These are phyloP conservation scores for Aspergillus novofumigatus DNA, from an alignment of 2,329 filamentous ascomycete species.

Conservation along the genomic window DNA sequence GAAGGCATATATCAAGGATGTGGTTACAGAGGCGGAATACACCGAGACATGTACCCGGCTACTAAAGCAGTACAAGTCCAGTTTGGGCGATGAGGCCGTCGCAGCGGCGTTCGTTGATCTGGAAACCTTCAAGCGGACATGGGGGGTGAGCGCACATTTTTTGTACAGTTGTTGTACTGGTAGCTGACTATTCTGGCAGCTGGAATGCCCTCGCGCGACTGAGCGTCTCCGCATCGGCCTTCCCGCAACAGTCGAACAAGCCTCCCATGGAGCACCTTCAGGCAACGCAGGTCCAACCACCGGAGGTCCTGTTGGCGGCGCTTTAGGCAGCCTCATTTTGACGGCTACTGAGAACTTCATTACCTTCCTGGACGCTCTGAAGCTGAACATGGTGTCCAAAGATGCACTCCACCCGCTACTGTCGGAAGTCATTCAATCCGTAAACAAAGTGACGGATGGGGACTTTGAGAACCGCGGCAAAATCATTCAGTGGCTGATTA, in stretches of 20 bases:
- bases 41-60: slow-evolving; percentile 93
- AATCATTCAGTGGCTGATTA: slow-evolving; percentile 98
- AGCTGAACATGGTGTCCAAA: slow-evolving; percentile 87
- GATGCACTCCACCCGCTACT: slow-evolving; percentile 93
- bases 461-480: slow-evolving; percentile 95
- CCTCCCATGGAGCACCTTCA: slow-evolving; percentile 48
- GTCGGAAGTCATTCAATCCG: slow-evolving; percentile 92
- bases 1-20: slow-evolving; percentile 94
- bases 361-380: slow-evolving; percentile 91
- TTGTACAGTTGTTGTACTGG: neutral
- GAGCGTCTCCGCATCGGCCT: slow-evolving; percentile 89
- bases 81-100: slow-evolving; percentile 86
- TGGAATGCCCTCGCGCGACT: slow-evolving; percentile 90
- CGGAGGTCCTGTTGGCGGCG: slow-evolving; percentile 30
- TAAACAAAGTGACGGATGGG: slow-evolving; percentile 92
- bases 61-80: slow-evolving; percentile 94
- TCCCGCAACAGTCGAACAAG: slow-evolving; percentile 72
- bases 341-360: slow-evolving; percentile 98
- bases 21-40: slow-evolving; percentile 85
- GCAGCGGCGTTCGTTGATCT: slow-evolving; percentile 80
- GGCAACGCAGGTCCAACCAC: slow-evolving; percentile 32
- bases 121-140: slow-evolving; percentile 85
- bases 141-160: slow-evolving; percentile 68
- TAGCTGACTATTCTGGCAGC: slow-evolving; percentile 47
- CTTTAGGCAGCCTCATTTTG: slow-evolving; percentile 67